These are phyloP conservation scores for Penicillium sp. DNA, from an alignment of 2,329 filamentous ascomycete genomes.

Conservation along the genomic window DNA sequence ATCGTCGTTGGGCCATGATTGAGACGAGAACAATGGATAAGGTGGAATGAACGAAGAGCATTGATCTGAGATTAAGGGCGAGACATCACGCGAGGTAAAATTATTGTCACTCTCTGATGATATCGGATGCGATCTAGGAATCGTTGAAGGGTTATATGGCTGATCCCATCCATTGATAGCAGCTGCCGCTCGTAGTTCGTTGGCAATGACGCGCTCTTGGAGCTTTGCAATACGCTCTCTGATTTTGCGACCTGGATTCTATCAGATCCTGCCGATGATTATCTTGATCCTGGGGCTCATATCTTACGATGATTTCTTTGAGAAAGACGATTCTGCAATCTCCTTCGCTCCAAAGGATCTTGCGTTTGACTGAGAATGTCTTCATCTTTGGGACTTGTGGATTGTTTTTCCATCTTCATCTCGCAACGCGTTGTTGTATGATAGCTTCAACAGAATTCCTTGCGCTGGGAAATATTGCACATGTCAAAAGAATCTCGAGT, in stretches of 20 bases:
- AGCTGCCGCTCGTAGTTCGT: constrained; percentile 33
- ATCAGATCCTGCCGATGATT: not conserved
- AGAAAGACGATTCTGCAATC: constrained; percentile 35
- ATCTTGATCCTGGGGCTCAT: too few relatives aligned
- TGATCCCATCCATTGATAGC: constrained; percentile 32
- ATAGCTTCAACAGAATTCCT: not conserved
- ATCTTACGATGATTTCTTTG: constrained; percentile 35
- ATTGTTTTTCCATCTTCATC: constrained; percentile 8
- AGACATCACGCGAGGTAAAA: not conserved
- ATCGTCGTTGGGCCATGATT: constrained; percentile 7
- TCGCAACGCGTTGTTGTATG: not conserved
- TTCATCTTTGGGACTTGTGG: constrained; percentile 10
- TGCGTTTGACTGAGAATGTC: constrained; percentile 21
- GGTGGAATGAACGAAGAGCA: constrained; percentile 6
- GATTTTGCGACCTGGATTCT: constrained; percentile 30
- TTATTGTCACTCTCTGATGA: constrained; percentile 9
- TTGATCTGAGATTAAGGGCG: constrained; percentile 3
- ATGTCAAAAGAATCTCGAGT: not conserved
- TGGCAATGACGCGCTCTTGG: constrained; percentile 37
- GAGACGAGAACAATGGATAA: not conserved
- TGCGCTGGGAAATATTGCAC: not conserved
- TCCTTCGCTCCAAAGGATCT: constrained; percentile 32
- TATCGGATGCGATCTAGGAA: constrained; percentile 3
- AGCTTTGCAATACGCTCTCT: constrained; percentile 37
- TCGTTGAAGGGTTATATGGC: constrained; percentile 14